Evolutionary conservation across 257 asterid genomes (phyloP).

Genomic region (Ocimum tenuiflorum): DNA sequence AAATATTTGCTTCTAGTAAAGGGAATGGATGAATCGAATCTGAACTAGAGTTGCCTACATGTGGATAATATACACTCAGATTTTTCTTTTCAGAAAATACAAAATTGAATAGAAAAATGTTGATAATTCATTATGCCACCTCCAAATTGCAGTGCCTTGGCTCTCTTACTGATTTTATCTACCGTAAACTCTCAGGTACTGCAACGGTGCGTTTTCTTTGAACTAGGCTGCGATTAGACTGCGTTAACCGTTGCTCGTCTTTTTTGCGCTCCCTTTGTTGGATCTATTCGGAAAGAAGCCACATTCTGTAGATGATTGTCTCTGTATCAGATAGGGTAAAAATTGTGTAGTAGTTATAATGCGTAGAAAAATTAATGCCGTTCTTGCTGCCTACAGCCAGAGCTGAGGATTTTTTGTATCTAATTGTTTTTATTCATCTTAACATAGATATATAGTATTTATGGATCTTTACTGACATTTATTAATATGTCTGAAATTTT

Average conservation of each 20-base stretch:
- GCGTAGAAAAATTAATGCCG: background rate
- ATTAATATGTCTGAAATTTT: background rate
- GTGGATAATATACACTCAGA: background rate
- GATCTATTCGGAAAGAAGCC: background rate
- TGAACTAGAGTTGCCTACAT: background rate
- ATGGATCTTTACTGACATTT: background rate
- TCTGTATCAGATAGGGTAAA: background rate
- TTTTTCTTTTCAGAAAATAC: background rate
- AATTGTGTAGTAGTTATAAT: constrained; percentile 4
- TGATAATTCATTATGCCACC: background rate
- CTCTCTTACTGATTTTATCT: background rate
- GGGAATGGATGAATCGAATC: background rate
- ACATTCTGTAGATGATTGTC: background rate
- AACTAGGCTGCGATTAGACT: constrained; percentile 28
- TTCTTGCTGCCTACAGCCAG: background rate
- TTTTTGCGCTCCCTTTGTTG: background rate
- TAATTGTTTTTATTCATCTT: background rate
- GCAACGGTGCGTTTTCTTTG: constrained; percentile 69
- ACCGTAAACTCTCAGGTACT: constrained; percentile 50
- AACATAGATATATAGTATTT: too few relatives aligned
- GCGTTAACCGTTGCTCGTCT: background rate
- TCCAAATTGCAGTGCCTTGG: background rate
- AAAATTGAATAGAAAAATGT: background rate
- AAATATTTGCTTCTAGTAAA: constrained; percentile 1
- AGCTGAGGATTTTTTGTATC: background rate